Conservation (phyloP, 305 asterid genomes). For the Solanum hybrid region DNA sequence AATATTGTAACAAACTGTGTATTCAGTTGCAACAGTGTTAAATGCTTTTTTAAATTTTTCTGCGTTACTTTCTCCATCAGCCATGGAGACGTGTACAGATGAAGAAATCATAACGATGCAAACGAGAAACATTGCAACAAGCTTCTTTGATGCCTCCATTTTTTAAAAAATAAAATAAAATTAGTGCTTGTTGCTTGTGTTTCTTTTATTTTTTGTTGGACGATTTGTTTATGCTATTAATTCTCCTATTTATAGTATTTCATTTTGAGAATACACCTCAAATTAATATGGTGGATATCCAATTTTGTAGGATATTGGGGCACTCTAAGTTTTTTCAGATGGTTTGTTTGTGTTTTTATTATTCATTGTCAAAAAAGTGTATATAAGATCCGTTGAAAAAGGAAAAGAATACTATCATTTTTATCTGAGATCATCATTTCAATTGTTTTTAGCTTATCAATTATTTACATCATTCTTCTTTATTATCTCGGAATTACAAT, state of each 20-base stretch:
- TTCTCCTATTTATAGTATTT: not conserved
- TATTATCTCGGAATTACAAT: too few relatives aligned
- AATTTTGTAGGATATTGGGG: not conserved
- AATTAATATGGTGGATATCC: not conserved
- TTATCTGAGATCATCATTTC: too few relatives aligned
- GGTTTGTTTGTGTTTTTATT: not conserved
- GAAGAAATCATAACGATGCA: constrained; percentile 4
- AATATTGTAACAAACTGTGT: not conserved
- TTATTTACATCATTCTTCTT: too few relatives aligned
- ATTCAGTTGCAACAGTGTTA: not conserved
- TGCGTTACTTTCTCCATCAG: not conserved
- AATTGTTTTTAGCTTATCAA: too few relatives aligned
- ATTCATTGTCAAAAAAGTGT: not conserved
- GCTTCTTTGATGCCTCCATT: constrained; percentile 1
- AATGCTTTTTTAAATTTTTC: not conserved
- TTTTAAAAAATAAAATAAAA: not conserved
- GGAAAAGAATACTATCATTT: not conserved
- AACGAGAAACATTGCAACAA: constrained; percentile 9
- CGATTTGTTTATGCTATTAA: not conserved
- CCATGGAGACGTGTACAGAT: not conserved
- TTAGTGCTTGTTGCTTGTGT: not conserved
- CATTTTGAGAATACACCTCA: not conserved
- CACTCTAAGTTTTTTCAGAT: not conserved
- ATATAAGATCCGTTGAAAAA: not conserved
- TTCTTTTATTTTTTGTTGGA: not conserved